Conservation (phyloP, 1,284 basidiomycete species). For the Ganoderma boninense region DNA sequence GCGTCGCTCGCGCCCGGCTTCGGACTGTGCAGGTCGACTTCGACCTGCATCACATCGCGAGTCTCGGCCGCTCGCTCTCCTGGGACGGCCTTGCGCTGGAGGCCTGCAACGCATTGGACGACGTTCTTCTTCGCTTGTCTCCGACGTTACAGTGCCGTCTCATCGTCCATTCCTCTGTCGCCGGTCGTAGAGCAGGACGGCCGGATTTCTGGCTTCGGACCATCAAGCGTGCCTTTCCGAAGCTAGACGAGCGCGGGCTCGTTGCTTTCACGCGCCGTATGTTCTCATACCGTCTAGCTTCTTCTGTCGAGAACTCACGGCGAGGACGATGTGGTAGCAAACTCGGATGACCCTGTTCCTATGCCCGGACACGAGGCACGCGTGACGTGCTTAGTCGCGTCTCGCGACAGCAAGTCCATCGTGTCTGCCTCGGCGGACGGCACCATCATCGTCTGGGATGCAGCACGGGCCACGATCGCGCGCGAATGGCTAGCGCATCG, state of each 20-base stretch:
- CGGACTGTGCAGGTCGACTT: background rate
- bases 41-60: background rate
- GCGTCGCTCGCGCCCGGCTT: background rate
- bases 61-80: background rate
- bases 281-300: background rate
- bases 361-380: background rate
- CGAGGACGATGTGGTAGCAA: background rate
- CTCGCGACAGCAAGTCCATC: background rate
- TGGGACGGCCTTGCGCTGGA: background rate
- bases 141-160: background rate
- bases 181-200: background rate
- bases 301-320: background rate
- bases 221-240: background rate
- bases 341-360: background rate
- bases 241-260: background rate
- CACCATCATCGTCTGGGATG: slow-evolving; percentile 1
- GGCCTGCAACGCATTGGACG: background rate
- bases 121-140: background rate
- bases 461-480: background rate
- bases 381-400: background rate
- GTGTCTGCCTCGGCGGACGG: background rate
- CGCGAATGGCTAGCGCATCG: background rate
- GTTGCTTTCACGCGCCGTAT: background rate
- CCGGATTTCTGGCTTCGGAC: background rate
- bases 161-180: background rate